Base-by-base conservation (phyloP, 768 basidiomycete genomes). In the Kwoniella europaea region DNA sequence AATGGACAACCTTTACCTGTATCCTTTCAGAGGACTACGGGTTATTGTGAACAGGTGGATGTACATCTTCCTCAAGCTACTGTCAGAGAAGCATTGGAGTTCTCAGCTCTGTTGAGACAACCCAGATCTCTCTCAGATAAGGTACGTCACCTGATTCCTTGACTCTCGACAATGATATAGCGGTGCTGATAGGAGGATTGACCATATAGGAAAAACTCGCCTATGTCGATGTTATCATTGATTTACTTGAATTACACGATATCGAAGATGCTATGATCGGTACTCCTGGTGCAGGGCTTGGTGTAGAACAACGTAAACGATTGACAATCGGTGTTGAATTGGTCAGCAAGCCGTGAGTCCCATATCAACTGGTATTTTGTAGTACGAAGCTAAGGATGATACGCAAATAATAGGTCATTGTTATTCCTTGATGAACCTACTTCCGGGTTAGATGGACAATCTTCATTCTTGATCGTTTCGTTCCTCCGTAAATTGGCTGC, bases 391-490 rank as follows among this genome's bases (percentile, higher is more conserved):
- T 62, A 27, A 54, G 3, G 15, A 16, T 73, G 52, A 68, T 29
- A 29, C 2, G 5, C 35, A 7, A 35, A 9, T 35, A 10, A 6
- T 58, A 76, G 74, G 10, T 68, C 74, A 13, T 85, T 95, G 0
- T 86, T 94, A n/a, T 94, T 95, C 86, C 84, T 93, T 57, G 93
- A 94, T 76, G 92, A 94, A 79, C 93, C 93, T 0, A 94, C 93
- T 0, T 90, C 91, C 27, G 92, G 93, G 22, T 86, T 94, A 20
- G 83, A 84, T 57, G 79, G 79, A 4, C 83, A 84, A 57, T 73
- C 73, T 55, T 77, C 76, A 15, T 77, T 63, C 74, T 63, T 75
- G 13, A 91, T 93, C 72, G 85, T 83, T 24, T 73, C 74, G 0
- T 92, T 94, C 84, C 85, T 94, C 44, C 86, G 90, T 9, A 87